A percentile compares a stretch with the other conserved stretches of the same genome.
Conservation (phyloP, 1,284 basidiomycete species). For the Trichosporon sp. region DNA sequence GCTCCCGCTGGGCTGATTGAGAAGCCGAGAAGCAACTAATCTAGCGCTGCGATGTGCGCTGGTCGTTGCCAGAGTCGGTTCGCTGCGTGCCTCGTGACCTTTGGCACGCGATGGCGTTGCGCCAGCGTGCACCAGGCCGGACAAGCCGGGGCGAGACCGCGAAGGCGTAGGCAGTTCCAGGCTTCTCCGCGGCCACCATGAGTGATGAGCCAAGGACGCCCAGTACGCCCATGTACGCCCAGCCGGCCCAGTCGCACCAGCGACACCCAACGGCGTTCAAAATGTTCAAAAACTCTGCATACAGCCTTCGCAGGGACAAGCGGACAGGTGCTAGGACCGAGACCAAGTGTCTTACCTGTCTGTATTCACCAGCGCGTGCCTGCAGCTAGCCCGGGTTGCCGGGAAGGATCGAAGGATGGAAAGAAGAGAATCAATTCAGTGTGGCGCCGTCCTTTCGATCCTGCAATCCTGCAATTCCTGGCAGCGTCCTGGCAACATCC, state of each 20-base stretch:
- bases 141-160: background rate
- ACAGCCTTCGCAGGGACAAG: background rate
- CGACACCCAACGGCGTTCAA: background rate
- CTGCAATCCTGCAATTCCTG: background rate
- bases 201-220: background rate
- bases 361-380: background rate
- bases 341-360: background rate
- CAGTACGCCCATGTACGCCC: background rate
- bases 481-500: background rate
- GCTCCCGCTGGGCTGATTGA: no score
- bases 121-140: background rate
- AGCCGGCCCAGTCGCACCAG: no score
- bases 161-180: background rate
- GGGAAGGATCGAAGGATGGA: slow-evolving; percentile 6
- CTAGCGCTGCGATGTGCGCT: background rate
- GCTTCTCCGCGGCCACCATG: background rate
- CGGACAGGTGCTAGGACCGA: background rate
- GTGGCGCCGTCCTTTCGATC: slow-evolving; percentile 16
- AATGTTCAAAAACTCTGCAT: background rate
- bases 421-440: slow-evolving; percentile 14
- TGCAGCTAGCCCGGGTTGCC: background rate
- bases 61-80: background rate
- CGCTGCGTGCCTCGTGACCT: background rate
- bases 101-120: background rate
- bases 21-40: background rate